These are phyloP conservation scores for Neocucurbitaria cava DNA, from an alignment of 2,329 filamentous ascomycete species.

Conservation along the genomic window DNA sequence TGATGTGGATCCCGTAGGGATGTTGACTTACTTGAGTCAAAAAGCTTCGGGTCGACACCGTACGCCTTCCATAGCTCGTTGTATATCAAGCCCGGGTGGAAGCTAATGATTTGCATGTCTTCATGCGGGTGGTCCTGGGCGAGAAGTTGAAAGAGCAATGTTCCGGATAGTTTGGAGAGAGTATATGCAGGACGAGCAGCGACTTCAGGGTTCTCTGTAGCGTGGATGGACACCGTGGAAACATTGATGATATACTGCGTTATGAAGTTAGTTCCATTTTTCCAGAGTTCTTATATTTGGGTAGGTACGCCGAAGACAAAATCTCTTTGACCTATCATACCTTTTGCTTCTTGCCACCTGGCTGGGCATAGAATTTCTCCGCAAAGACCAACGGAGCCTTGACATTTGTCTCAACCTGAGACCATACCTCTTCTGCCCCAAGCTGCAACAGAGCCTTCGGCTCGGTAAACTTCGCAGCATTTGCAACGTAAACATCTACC, in stretches of 20 bases:
- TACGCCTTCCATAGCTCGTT: not conserved
- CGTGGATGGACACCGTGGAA: conserved; percentile 8
- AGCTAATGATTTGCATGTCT: conserved; percentile 12
- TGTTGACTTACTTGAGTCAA: not conserved
- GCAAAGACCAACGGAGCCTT: conserved; percentile 8
- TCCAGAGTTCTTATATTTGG: too few species aligned
- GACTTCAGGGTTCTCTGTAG: not conserved
- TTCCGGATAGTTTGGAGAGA: conserved; percentile 8
- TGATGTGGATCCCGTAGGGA: not conserved
- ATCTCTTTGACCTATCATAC: too few species aligned
- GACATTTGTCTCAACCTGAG: conserved; percentile 12
- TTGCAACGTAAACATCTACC: conserved; percentile 13
- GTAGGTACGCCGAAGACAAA: too few species aligned
- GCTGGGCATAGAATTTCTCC: conserved; percentile 9
- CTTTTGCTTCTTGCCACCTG: conserved; percentile 5
- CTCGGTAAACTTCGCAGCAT: conserved; percentile 9
- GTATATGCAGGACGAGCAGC: conserved; percentile 1
- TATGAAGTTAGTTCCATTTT: not conserved
- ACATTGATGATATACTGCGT: conserved; percentile 14
- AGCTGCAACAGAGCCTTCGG: conserved; percentile 2
- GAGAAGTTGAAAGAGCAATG: conserved; percentile 9
- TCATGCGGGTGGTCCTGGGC: conserved; percentile 1
- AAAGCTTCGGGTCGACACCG: not conserved
- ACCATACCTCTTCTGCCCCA: conserved; percentile 9
- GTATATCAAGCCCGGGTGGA: conserved; percentile 10